These are phyloP conservation scores for Trypanosomatidae sp. DNA, from an alignment of 208 protist genomes.

Conservation along the genomic window DNA sequence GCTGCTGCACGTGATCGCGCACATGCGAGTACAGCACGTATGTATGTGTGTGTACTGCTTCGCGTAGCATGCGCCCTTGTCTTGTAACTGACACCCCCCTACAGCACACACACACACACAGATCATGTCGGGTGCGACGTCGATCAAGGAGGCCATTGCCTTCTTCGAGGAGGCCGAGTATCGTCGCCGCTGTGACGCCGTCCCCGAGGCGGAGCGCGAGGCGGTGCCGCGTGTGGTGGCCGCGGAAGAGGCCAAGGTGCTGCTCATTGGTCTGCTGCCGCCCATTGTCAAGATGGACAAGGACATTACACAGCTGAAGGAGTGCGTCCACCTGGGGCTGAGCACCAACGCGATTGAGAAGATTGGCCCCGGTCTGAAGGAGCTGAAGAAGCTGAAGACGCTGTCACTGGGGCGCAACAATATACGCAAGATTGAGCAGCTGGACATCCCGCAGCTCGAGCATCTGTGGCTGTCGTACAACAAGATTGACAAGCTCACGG, in stretches of 20 bases:
- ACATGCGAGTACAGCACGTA: no score
- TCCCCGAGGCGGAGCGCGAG: slow-evolving; percentile 34
- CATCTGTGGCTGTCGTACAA: slow-evolving; percentile 95
- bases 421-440: slow-evolving; percentile 93
- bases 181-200: slow-evolving; percentile 17
- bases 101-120: slow-evolving; percentile 4
- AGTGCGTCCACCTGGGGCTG: slow-evolving; percentile 85
- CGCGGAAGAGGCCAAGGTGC: slow-evolving; percentile 59
- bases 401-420: slow-evolving; percentile 90
- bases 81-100: no score
- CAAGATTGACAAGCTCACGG: slow-evolving; percentile 90
- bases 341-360: slow-evolving; percentile 93
- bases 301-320: slow-evolving; percentile 71
- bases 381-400: slow-evolving; percentile 87
- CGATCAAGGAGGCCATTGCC: slow-evolving; percentile 69
- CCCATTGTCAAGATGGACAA: slow-evolving; percentile 92
- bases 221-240: slow-evolving; percentile 52
- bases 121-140: slow-evolving; percentile 33
- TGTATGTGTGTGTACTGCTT: no score
- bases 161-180: slow-evolving; percentile 72
- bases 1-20: no score
- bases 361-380: slow-evolving; percentile 84
- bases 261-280: slow-evolving; percentile 83
- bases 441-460: slow-evolving; percentile 89
- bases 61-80: no score